A percentile compares a stretch with the other conserved stretches of the same genome.
Evolutionary conservation across 805 yeast genomes (phyloP).

Genomic region (Metschnikowia anglica): DNA sequence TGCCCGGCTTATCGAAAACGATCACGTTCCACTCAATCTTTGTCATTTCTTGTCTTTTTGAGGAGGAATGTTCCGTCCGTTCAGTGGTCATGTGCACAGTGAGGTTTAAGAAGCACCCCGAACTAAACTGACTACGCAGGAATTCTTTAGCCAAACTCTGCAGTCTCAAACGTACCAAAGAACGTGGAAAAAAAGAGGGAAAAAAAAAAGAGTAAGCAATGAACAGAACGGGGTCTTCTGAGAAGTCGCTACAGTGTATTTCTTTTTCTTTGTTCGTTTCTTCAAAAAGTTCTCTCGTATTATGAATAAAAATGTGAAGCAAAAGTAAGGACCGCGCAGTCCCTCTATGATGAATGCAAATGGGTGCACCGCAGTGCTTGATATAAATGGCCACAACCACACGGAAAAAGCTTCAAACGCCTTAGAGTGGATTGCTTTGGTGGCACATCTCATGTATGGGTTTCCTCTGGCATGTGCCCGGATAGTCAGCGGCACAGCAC

Average conservation of each 20-base stretch:
- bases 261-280: not conserved
- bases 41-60: conserved; percentile 11
- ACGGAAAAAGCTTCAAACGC: too few relatives aligned
- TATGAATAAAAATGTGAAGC: conserved; percentile 12
- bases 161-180: too few relatives aligned
- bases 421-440: too few relatives aligned
- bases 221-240: too few relatives aligned
- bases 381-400: not conserved
- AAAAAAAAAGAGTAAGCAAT: too few relatives aligned
- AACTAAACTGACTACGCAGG: too few relatives aligned
- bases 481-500: not conserved
- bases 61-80: not conserved
- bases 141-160: too few relatives aligned
- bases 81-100: too few relatives aligned
- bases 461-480: too few relatives aligned
- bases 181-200: too few relatives aligned
- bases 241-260: too few relatives aligned
- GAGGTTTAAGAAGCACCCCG: too few relatives aligned
- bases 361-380: conserved; percentile 11
- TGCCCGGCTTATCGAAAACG: conserved; percentile 66
- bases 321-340: conserved; percentile 8
- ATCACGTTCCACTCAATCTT: conserved; percentile 48
- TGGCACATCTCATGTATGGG: not conserved
- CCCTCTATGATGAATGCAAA: conserved; percentile 20
- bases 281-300: conserved; percentile 6